Conservation (phyloP, 1,284 basidiomycete species). For the Afroboletus lepidellus region DNA sequence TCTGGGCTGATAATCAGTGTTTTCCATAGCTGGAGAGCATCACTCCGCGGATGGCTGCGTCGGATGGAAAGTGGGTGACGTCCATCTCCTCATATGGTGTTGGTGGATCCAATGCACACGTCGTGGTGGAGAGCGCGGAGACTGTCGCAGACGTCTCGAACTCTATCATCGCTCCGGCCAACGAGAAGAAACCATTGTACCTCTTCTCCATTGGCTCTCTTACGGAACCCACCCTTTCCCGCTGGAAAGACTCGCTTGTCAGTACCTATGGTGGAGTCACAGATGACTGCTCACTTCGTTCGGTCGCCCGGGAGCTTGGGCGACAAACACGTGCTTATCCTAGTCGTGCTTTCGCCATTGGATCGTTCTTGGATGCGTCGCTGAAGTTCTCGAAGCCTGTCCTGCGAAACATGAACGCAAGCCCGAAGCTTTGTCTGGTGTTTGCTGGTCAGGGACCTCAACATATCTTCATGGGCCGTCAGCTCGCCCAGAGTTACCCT, state of each 20-base stretch:
- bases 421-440: slow-evolving; percentile 33
- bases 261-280: slow-evolving; percentile 14
- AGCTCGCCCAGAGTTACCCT: slow-evolving; percentile 30
- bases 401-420: slow-evolving; percentile 17
- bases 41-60: slow-evolving; percentile 24
- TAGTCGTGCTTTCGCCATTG: slow-evolving; percentile 23
- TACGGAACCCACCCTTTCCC: slow-evolving; percentile 22
- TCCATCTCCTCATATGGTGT: slow-evolving; percentile 32
- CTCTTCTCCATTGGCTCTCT: slow-evolving; percentile 26
- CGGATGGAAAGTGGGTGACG: slow-evolving; percentile 27
- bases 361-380: slow-evolving; percentile 17
- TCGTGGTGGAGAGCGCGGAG: slow-evolving; percentile 26
- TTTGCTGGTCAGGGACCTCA: slow-evolving; percentile 33
- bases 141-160: slow-evolving; percentile 12
- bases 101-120: slow-evolving; percentile 29
- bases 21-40: slow-evolving; percentile 20
- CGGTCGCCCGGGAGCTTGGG: slow-evolving; percentile 25
- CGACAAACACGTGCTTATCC: slow-evolving; percentile 30
- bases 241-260: slow-evolving; percentile 26
- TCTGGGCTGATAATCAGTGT: slow-evolving; percentile 2
- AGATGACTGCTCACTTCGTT: slow-evolving; percentile 22
- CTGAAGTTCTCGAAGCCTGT: slow-evolving; percentile 28
- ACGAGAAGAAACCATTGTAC: slow-evolving; percentile 17
- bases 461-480: slow-evolving; percentile 34
- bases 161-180: neutral